These are phyloP conservation scores for Xylariaceae sp. DNA, from an alignment of 2,329 filamentous ascomycete genomes.

Conservation along the genomic window DNA sequence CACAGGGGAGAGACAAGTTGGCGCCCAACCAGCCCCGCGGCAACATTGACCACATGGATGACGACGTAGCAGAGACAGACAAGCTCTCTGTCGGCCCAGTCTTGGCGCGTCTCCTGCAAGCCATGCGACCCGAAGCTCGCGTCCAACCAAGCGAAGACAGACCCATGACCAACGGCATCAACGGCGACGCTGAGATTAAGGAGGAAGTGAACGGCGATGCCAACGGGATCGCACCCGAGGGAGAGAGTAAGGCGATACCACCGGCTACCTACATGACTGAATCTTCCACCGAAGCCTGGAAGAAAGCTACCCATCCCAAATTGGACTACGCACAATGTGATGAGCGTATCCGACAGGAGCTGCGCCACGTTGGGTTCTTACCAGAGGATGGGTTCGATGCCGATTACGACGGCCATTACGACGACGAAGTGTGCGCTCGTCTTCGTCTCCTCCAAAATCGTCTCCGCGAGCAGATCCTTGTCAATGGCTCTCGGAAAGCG, in stretches of 20 bases:
- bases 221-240: constrained; percentile 35
- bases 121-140: constrained; percentile 73
- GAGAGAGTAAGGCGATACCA: constrained; percentile 45
- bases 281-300: constrained; percentile 71
- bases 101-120: constrained; percentile 74
- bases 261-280: constrained; percentile 79
- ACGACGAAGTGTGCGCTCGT: constrained; percentile 90
- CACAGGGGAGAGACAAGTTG: constrained; percentile 60
- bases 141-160: constrained; percentile 53
- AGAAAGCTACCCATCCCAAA: constrained; percentile 69
- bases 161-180: constrained; percentile 48
- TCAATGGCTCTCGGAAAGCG: constrained; percentile 88
- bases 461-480: constrained; percentile 75
- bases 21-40: constrained; percentile 80
- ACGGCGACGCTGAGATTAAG: constrained; percentile 42
- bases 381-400: constrained; percentile 60
- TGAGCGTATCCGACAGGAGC: constrained; percentile 84
- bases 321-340: constrained; percentile 85
- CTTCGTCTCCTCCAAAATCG: constrained; percentile 80
- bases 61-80: constrained; percentile 83
- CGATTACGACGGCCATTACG: constrained; percentile 84
- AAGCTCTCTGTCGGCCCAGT: constrained; percentile 84
- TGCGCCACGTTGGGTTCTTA: constrained; percentile 86
- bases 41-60: constrained; percentile 79
- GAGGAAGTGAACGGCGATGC: constrained; percentile 51